Evolutionary conservation across 805 yeast genomes (phyloP).

Genomic region (Suhomyces prunicola): DNA sequence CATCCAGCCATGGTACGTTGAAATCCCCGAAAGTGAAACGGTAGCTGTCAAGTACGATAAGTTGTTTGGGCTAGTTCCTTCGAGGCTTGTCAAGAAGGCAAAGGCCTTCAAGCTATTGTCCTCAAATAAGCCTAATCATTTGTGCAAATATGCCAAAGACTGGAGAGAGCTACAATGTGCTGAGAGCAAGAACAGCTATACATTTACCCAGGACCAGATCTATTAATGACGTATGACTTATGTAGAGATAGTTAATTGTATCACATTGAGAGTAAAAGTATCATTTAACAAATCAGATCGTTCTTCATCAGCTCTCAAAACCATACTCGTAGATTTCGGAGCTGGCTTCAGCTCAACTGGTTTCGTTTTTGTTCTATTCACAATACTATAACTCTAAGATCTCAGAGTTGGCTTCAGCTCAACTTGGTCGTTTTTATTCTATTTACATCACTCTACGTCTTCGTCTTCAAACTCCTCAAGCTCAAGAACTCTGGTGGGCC

Average conservation of each 20-base stretch:
- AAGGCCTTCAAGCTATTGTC: neutral
- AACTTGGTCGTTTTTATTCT: too few species aligned
- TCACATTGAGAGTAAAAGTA: neutral
- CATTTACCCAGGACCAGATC: neutral
- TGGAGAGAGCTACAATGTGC: constrained; percentile 4
- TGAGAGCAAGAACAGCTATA: constrained; percentile 1
- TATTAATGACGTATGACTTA: neutral
- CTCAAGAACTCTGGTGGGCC: constrained; percentile 30
- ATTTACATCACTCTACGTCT: constrained; percentile 23
- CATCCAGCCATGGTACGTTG: constrained; percentile 8
- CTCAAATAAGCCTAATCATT: constrained; percentile 5
- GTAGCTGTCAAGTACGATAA: neutral
- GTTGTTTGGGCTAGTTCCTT: neutral
- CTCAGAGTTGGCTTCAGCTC: too few species aligned
- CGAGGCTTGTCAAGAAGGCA: neutral
- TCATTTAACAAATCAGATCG: neutral
- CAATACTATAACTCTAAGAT: too few species aligned
- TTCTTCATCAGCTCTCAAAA: too few species aligned
- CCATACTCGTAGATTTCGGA: too few species aligned
- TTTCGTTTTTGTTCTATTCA: too few species aligned
- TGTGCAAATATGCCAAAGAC: constrained; percentile 2
- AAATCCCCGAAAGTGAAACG: constrained; percentile 4
- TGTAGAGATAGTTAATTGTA: neutral
- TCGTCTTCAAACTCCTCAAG: constrained; percentile 42
- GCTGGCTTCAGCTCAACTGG: too few species aligned